Conservation (phyloP, 805 yeast genomes). For the Saccharomycopsis microspora region DNA sequence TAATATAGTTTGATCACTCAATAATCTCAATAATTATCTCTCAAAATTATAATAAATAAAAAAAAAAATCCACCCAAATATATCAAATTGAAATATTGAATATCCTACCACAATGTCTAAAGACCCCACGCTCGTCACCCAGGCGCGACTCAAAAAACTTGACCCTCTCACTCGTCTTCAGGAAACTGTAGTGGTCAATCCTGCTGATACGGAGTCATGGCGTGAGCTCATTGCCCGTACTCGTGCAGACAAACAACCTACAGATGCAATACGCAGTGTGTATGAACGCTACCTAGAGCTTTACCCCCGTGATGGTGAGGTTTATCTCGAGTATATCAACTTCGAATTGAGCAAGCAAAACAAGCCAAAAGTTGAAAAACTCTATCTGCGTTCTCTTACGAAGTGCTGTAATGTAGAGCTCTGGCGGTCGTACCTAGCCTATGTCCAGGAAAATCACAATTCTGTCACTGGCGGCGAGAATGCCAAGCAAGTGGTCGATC, state of each 20-base stretch:
- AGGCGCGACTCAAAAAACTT: background rate
- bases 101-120: background rate
- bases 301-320: conserved; percentile 57
- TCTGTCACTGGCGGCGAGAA: conserved; percentile 74
- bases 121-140: conserved; percentile 1
- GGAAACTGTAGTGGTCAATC: conserved; percentile 40
- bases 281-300: conserved; percentile 50
- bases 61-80: too few relatives aligned
- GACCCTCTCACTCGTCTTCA: conserved; percentile 42
- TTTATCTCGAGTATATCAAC: conserved; percentile 69
- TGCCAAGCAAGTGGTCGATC: conserved; percentile 60
- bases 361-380: conserved; percentile 45
- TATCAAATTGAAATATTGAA: too few relatives aligned
- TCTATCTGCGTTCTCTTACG: conserved; percentile 55
- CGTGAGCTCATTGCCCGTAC: conserved; percentile 35
- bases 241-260: conserved; percentile 34
- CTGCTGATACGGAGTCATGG: conserved; percentile 48
- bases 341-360: conserved; percentile 56
- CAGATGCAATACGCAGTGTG: conserved; percentile 42
- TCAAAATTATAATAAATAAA: too few relatives aligned
- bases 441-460: conserved; percentile 55
- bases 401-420: conserved; percentile 52
- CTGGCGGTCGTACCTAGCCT: conserved; percentile 69
- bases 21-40: too few relatives aligned
- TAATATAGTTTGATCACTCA: too few relatives aligned